Evolutionary conservation across 2,329 filamentous ascomycete species (phyloP).

Genomic region (Mariannaea elegans): DNA sequence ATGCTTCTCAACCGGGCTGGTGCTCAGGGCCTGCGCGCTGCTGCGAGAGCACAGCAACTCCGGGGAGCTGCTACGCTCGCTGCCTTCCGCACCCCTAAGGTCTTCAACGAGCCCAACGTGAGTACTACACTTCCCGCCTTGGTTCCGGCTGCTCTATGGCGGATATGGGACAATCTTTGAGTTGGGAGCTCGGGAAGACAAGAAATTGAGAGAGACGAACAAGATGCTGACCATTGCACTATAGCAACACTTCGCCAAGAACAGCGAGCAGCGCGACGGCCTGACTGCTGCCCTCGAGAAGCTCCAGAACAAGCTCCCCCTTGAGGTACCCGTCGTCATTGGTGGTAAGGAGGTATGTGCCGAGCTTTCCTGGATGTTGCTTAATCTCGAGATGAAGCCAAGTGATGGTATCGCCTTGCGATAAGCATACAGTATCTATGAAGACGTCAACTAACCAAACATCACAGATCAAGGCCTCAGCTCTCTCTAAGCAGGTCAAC

Average conservation of each 20-base stretch:
- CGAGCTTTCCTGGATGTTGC: neutral
- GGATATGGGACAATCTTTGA: neutral
- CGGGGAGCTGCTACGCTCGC: slow-evolving; percentile 69
- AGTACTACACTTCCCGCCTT: slow-evolving; percentile 50
- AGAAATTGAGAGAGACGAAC: neutral
- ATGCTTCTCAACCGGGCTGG: slow-evolving; percentile 46
- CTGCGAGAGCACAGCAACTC: slow-evolving; percentile 40
- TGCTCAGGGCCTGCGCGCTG: slow-evolving; percentile 43
- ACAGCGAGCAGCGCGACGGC: slow-evolving; percentile 79
- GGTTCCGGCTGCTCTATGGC: too few relatives aligned
- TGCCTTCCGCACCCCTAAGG: slow-evolving; percentile 85
- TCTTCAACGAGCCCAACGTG: slow-evolving; percentile 96
- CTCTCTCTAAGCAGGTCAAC: slow-evolving; percentile 77
- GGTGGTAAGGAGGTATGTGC: slow-evolving; percentile 77
- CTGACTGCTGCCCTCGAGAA: slow-evolving; percentile 77
- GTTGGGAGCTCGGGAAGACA: neutral
- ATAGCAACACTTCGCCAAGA: slow-evolving; percentile 89
- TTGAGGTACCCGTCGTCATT: slow-evolving; percentile 85
- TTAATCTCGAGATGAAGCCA: neutral
- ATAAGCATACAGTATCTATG: neutral
- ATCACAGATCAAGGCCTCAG: slow-evolving; percentile 70
- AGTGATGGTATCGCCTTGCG: neutral
- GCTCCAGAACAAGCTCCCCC: slow-evolving; percentile 72
- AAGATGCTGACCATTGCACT: slow-evolving; percentile 8
- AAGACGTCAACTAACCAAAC: slow-evolving; percentile 3